phyloP scores from a whole-genome alignment of 2,329 filamentous ascomycete genomes.

The Fusarium secorum region DNA sequence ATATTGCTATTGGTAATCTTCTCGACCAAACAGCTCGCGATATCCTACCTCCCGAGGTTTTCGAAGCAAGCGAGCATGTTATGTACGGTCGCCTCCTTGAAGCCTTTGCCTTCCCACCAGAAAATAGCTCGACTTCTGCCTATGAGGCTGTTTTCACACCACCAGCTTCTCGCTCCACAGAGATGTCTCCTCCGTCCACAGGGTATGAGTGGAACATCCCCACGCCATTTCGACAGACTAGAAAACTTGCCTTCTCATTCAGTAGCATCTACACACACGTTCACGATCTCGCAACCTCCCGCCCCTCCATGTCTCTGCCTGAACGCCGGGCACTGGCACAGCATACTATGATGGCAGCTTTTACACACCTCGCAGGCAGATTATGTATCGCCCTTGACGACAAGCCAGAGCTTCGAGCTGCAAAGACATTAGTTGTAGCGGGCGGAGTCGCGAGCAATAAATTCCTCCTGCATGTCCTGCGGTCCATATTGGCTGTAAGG shows the following conservation, averaged over 20 bases:
- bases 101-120: slow-evolving; percentile 72
- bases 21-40: slow-evolving; percentile 86
- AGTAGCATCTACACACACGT: slow-evolving; percentile 68
- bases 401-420: slow-evolving; percentile 41
- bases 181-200: slow-evolving; percentile 56
- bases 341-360: slow-evolving; percentile 79
- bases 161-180: slow-evolving; percentile 64
- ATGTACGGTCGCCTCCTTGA: slow-evolving; percentile 87
- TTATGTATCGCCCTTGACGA: slow-evolving; percentile 71
- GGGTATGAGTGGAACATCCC: slow-evolving; percentile 69
- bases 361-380: slow-evolving; percentile 84
- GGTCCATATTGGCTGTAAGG: slow-evolving; percentile 66
- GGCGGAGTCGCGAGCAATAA: slow-evolving; percentile 90
- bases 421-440: slow-evolving; percentile 77
- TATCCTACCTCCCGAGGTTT: slow-evolving; percentile 70
- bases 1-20: slow-evolving; percentile 88
- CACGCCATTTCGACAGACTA: slow-evolving; percentile 69
- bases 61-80: slow-evolving; percentile 65
- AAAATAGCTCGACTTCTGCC: slow-evolving; percentile 9
- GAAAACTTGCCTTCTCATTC: slow-evolving; percentile 75
- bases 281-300: slow-evolving; percentile 52
- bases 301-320: slow-evolving; percentile 55
- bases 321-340: slow-evolving; percentile 75
- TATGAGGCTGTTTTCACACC: slow-evolving; percentile 62
- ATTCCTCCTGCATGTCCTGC: slow-evolving; percentile 75